These are phyloP conservation scores for Vigna unguiculata DNA, from an alignment of 306 rosid genomes.

Conservation along the genomic window DNA sequence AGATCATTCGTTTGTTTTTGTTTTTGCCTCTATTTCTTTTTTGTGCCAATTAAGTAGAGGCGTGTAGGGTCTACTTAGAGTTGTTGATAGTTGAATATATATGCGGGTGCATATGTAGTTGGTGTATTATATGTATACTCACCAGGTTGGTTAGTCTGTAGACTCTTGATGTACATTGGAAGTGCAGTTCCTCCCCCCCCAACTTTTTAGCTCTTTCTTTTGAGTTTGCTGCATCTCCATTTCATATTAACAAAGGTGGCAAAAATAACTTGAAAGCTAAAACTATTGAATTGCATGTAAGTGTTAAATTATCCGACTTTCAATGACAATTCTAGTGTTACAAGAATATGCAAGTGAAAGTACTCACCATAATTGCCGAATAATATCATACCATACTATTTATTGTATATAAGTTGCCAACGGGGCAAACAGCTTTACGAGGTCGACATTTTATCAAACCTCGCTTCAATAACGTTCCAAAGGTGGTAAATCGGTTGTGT, in stretches of 20 bases:
- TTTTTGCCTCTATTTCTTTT: constrained; percentile 46
- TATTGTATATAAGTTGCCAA: no score
- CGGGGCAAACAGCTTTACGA: no score
- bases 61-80: constrained; percentile 43
- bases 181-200: neutral
- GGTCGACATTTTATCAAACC: no score
- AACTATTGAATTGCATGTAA: neutral
- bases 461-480: no score
- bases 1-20: constrained; percentile 42
- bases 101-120: constrained; percentile 33
- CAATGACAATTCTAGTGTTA: neutral
- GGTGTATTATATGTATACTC: constrained; percentile 39
- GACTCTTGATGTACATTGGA: constrained; percentile 36
- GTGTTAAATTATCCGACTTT: neutral
- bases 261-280: neutral
- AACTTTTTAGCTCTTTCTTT: neutral
- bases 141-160: constrained; percentile 29
- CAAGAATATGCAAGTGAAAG: no score
- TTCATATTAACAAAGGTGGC: neutral
- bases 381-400: no score
- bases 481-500: no score
- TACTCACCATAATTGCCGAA: no score
- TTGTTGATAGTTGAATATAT: constrained; percentile 29
- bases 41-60: constrained; percentile 43
- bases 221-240: neutral